A percentile compares a stretch with the other conserved stretches of the same genome.
Evolutionary conservation across 371 early-diverging fungal species (phyloP).

Genomic region (Rhizopus sp.): DNA sequence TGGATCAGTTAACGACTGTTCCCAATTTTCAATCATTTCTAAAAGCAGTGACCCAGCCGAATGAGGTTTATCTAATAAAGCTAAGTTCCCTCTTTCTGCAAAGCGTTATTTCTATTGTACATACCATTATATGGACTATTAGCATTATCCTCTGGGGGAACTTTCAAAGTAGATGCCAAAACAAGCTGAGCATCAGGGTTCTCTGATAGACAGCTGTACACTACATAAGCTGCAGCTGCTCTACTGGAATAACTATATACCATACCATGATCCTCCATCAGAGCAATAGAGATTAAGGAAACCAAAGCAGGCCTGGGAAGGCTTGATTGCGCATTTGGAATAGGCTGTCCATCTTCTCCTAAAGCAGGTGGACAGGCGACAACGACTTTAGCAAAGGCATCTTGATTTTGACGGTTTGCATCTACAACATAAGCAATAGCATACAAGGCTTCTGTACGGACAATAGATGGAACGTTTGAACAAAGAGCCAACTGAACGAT

Average conservation of each 20-base stretch:
- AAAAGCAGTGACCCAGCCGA: constrained; percentile 87
- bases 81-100: not conserved
- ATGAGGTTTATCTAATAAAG: constrained; percentile 48
- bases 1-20: constrained; percentile 70
- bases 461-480: constrained; percentile 61
- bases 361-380: constrained; percentile 47
- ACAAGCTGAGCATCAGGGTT: constrained; percentile 88
- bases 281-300: constrained; percentile 63
- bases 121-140: constrained; percentile 43
- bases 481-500: constrained; percentile 65
- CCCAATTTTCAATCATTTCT: constrained; percentile 77
- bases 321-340: constrained; percentile 16
- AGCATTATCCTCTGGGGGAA: constrained; percentile 71
- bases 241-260: constrained; percentile 63
- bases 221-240: constrained; percentile 75
- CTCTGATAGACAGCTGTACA: constrained; percentile 71
- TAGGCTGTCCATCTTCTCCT: constrained; percentile 27
- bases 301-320: constrained; percentile 63
- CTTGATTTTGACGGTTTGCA: constrained; percentile 76
- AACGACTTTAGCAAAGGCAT: constrained; percentile 59
- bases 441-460: constrained; percentile 75
- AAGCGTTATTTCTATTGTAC: not conserved
- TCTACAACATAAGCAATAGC: constrained; percentile 83
- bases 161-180: constrained; percentile 81
- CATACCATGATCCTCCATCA: constrained; percentile 43